Percentiles rank a stretch among this genome's conserved stretches.
phyloP scores from a whole-genome alignment of 1,284 basidiomycete genomes.

The Trametes versicolor region DNA sequence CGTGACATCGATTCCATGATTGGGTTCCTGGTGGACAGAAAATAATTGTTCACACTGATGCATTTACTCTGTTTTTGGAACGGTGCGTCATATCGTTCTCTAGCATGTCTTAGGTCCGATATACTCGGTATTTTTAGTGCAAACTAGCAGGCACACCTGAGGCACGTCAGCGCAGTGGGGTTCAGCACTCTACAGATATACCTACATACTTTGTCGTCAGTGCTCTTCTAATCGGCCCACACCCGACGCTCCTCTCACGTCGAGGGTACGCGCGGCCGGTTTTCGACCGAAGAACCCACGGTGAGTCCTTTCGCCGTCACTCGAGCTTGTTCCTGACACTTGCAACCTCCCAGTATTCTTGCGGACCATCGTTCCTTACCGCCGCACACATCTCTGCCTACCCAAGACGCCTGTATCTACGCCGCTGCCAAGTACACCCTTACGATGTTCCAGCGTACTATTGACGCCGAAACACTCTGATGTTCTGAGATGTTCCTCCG shows the following conservation, averaged over 20 bases:
- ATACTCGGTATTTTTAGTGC: too few species aligned
- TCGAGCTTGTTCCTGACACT: not conserved
- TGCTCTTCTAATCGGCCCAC: not conserved
- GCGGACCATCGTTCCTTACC: not conserved
- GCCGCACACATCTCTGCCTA: not conserved
- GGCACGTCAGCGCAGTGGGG: not conserved
- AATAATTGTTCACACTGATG: too few species aligned
- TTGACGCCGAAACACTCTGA: not conserved
- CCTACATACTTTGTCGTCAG: not conserved
- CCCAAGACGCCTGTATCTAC: not conserved
- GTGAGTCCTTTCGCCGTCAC: constrained; percentile 5
- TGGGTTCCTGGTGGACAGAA: too few species aligned
- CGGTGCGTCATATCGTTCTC: too few species aligned
- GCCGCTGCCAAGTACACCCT: not conserved
- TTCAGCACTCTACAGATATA: not conserved
- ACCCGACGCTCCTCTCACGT: not conserved
- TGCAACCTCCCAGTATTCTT: not conserved
- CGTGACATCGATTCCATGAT: too few species aligned
- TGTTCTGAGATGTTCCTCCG: constrained; percentile 1
- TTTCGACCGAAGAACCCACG: constrained; percentile 14
- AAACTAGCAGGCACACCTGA: too few species aligned
- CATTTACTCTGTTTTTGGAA: too few species aligned
- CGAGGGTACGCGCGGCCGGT: constrained; percentile 5
- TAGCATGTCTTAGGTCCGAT: too few species aligned
- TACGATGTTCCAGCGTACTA: not conserved